Evolutionary conservation across 2,329 filamentous ascomycete species (phyloP).

Genomic region (Basipetospora chlamydospora): DNA sequence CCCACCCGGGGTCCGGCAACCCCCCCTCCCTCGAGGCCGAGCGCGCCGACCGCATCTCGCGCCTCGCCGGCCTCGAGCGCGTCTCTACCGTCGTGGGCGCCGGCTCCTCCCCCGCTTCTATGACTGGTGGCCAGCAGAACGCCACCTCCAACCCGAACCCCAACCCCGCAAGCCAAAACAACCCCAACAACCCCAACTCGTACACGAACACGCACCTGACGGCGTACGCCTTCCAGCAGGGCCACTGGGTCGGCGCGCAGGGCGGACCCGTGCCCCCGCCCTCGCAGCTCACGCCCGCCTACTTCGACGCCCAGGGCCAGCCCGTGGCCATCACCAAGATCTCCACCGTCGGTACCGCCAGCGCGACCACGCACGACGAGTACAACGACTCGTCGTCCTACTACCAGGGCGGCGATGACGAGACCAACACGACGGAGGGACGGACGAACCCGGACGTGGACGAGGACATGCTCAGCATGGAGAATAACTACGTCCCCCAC

Average conservation of each 20-base stretch:
- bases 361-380: conserved; percentile 78
- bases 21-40: conserved; percentile 75
- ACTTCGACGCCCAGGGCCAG: conserved; percentile 67
- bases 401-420: conserved; percentile 34
- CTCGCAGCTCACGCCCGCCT: conserved; percentile 43
- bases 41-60: conserved; percentile 87
- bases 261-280: background rate
- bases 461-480: conserved; percentile 60
- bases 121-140: conserved; percentile 1
- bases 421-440: conserved; percentile 26
- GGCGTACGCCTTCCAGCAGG: no score
- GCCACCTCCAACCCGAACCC: background rate
- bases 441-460: conserved; percentile 34
- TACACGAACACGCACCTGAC: background rate
- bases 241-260: no score
- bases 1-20: conserved; percentile 37
- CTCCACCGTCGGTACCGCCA: conserved; percentile 83
- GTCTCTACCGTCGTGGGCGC: conserved; percentile 45
- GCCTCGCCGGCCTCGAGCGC: conserved; percentile 79
- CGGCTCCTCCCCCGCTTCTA: conserved; percentile 7
- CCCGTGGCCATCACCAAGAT: conserved; percentile 57
- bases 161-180: conserved; percentile 6
- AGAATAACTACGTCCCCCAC: conserved; percentile 35
- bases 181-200: conserved; percentile 3
- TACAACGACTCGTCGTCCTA: no score